phyloP scores from a whole-genome alignment of 257 asterid genomes.

The Lycium barbarum region DNA sequence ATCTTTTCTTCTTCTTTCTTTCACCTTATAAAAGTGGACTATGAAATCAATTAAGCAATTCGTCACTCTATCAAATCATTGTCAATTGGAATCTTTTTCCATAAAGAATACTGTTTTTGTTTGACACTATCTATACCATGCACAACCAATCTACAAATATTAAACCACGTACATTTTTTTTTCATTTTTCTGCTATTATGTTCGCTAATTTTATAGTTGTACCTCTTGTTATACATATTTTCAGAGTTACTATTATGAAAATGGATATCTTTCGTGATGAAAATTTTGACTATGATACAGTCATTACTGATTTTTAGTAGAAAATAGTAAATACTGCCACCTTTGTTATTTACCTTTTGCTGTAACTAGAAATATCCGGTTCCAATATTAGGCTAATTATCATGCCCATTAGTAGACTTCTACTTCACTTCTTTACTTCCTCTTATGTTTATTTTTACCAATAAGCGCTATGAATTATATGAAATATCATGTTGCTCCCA shows the following conservation, averaged over 20 bases:
- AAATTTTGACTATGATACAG: not conserved
- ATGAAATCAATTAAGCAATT: not conserved
- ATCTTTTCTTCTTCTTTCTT: not conserved
- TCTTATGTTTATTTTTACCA: not conserved
- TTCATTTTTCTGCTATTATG: not conserved
- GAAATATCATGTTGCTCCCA: too few relatives aligned
- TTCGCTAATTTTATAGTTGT: too few relatives aligned
- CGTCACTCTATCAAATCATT: not conserved
- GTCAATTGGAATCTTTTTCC: not conserved
- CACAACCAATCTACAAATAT: too few relatives aligned
- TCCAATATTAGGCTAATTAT: not conserved
- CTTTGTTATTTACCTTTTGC: not conserved
- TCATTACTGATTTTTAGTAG: not conserved
- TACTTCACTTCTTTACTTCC: not conserved
- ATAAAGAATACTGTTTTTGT: too few relatives aligned
- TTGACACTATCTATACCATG: not conserved
- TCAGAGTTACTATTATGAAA: not conserved
- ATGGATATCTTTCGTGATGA: not conserved
- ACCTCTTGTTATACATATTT: too few relatives aligned
- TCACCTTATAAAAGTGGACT: not conserved
- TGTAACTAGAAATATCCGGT: not conserved
- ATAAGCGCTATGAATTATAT: not conserved
- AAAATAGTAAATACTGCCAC: not conserved
- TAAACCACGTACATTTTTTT: too few relatives aligned
- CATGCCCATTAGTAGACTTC: not conserved